These are phyloP conservation scores for Ostreobium quekettii DNA, from an alignment of 139 green algal genomes.

Conservation along the genomic window DNA sequence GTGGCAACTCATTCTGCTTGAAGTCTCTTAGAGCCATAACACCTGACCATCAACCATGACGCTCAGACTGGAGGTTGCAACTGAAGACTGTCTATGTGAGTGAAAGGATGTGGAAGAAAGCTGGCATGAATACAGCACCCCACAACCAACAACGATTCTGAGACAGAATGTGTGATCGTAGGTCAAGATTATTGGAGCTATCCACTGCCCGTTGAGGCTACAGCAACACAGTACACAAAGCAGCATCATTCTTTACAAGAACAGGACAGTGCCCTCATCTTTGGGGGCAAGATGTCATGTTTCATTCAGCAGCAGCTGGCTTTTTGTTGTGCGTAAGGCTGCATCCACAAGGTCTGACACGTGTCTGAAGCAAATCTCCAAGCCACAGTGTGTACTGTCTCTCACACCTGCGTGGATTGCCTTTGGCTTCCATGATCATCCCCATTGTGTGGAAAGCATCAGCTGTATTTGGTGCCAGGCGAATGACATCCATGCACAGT, in stretches of 20 bases:
- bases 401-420: slow-evolving; percentile 28
- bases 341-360: neutral
- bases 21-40: neutral
- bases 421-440: slow-evolving; percentile 58
- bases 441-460: slow-evolving; percentile 83
- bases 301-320: neutral
- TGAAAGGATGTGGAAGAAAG: too few species aligned
- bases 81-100: too few species aligned
- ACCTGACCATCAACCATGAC: neutral
- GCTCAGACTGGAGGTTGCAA: too few species aligned
- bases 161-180: too few species aligned
- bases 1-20: neutral
- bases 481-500: slow-evolving; percentile 45
- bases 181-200: too few species aligned
- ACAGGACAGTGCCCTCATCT: too few species aligned
- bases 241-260: too few species aligned
- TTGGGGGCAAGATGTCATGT: neutral
- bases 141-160: neutral
- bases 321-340: neutral
- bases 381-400: too few species aligned
- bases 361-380: too few species aligned
- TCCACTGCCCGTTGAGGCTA: too few species aligned
- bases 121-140: neutral
- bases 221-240: too few species aligned
- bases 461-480: slow-evolving; percentile 56